These are phyloP conservation scores for Paxillus involutus DNA, from an alignment of 768 basidiomycete species.

Conservation along the genomic window DNA sequence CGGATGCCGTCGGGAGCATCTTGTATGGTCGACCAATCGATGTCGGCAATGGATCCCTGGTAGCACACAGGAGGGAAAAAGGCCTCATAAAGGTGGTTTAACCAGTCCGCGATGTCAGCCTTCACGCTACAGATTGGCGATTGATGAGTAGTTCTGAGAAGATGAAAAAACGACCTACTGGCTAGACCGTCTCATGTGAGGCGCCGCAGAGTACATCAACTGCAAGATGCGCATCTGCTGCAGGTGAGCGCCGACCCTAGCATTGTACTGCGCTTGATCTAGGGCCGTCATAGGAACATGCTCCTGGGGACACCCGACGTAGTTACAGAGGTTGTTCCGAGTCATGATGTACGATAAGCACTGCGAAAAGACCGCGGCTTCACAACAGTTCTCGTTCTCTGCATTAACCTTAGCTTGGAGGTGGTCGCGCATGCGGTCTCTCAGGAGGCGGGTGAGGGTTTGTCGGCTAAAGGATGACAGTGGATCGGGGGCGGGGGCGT, in stretches of 20 bases:
- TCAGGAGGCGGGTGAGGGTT: conserved; percentile 14
- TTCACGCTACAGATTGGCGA: no score
- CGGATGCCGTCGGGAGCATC: conserved; percentile 36
- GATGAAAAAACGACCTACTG: neutral
- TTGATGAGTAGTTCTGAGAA: neutral
- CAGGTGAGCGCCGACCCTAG: conserved; percentile 44
- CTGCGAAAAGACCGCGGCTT: conserved; percentile 33
- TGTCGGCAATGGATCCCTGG: conserved; percentile 42
- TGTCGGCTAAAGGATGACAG: no score
- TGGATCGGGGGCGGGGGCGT: no score
- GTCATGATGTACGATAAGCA: conserved; percentile 37
- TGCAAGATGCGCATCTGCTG: conserved; percentile 51
- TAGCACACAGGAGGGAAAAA: conserved; percentile 40
- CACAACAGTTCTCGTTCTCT: conserved; percentile 33
- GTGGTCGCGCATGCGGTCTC: conserved; percentile 20
- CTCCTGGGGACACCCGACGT: conserved; percentile 41
- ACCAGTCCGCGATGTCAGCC: conserved; percentile 32
- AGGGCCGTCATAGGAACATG: conserved; percentile 32
- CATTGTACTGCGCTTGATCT: conserved; percentile 37
- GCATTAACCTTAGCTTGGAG: conserved; percentile 29
- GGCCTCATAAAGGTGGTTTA: conserved; percentile 46
- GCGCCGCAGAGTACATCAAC: conserved; percentile 19
- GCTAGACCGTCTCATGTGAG: neutral
- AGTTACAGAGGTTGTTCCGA: conserved; percentile 1
- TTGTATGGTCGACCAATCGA: conserved; percentile 38